Conservation (phyloP, 2,329 filamentous ascomycete species). For the Hirsutella thompsonii region DNA sequence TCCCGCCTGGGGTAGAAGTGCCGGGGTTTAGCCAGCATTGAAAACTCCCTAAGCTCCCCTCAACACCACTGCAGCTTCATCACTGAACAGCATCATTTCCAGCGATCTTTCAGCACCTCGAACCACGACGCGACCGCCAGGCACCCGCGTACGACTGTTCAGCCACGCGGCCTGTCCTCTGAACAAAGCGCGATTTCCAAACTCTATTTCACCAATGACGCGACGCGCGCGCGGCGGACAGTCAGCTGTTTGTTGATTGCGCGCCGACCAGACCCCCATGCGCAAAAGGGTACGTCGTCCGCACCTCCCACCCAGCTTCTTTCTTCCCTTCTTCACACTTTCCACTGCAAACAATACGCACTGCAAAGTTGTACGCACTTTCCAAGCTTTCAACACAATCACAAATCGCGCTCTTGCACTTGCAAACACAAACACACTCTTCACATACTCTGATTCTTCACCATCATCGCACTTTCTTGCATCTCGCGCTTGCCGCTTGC, state of each 20-base stretch:
- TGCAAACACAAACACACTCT: background rate
- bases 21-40: constrained; percentile 8
- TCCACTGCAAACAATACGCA: background rate
- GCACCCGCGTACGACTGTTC: constrained; percentile 2
- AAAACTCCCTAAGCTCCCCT: constrained; percentile 1
- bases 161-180: background rate
- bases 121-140: constrained; percentile 1
- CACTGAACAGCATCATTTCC: constrained; percentile 1
- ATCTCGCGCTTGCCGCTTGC: background rate
- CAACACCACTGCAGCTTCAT: constrained; percentile 6
- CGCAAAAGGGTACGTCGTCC: constrained; percentile 1
- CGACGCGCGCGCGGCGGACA: background rate
- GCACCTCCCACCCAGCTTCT: background rate
- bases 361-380: background rate
- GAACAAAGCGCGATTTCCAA: background rate
- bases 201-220: background rate
- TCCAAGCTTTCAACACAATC: background rate
- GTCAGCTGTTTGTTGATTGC: background rate
- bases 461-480: background rate
- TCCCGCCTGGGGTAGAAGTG: background rate
- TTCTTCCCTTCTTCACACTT: background rate
- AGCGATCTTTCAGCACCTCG: constrained; percentile 3
- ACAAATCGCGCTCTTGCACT: background rate
- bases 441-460: background rate
- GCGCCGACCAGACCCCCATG: background rate